A percentile compares a stretch with the other conserved stretches of the same genome.
phyloP scores from a whole-genome alignment of 2,329 filamentous ascomycete genomes.

The Parascedosporium putredinis region DNA sequence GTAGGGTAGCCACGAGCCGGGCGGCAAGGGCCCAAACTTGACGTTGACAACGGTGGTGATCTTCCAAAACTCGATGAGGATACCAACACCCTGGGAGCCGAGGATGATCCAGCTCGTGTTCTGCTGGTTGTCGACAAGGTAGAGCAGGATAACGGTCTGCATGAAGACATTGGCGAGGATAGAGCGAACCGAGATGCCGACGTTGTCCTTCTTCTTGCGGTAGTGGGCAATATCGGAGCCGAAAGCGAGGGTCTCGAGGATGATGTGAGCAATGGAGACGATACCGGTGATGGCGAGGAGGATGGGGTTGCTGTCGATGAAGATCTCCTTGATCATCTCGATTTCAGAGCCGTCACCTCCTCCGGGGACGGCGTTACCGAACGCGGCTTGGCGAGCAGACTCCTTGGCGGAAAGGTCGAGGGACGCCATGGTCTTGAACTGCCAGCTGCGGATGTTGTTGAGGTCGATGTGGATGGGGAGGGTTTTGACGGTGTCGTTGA shows the following conservation, averaged over 20 bases:
- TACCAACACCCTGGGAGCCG: constrained; percentile 79
- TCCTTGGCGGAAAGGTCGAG: constrained; percentile 84
- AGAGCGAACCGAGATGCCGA: constrained; percentile 90
- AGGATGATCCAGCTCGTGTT: constrained; percentile 99
- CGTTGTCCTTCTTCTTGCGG: constrained; percentile 99
- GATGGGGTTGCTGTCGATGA: constrained; percentile 89
- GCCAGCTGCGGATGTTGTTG: constrained; percentile 75
- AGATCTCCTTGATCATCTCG: constrained; percentile 92
- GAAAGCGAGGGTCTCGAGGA: constrained; percentile 93
- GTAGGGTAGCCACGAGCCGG: constrained; percentile 67
- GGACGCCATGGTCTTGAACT: constrained; percentile 75
- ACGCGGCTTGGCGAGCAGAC: constrained; percentile 66
- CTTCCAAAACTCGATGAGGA: constrained; percentile 70
- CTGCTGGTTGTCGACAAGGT: constrained; percentile 92
- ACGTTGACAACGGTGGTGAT: constrained; percentile 93
- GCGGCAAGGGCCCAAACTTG: constrained; percentile 57
- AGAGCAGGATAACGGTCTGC: constrained; percentile 92
- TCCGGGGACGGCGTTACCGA: constrained; percentile 58
- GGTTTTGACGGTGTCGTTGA: constrained; percentile 80
- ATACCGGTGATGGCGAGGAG: constrained; percentile 75
- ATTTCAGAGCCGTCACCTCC: constrained; percentile 87
- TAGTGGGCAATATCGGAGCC: constrained; percentile 97
- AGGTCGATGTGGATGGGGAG: constrained; percentile 77
- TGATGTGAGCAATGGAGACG: constrained; percentile 81
- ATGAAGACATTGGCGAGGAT: constrained; percentile 97